These are phyloP conservation scores for Erythrophleum ivorense DNA, from an alignment of 331 rosid genomes.

Conservation along the genomic window DNA sequence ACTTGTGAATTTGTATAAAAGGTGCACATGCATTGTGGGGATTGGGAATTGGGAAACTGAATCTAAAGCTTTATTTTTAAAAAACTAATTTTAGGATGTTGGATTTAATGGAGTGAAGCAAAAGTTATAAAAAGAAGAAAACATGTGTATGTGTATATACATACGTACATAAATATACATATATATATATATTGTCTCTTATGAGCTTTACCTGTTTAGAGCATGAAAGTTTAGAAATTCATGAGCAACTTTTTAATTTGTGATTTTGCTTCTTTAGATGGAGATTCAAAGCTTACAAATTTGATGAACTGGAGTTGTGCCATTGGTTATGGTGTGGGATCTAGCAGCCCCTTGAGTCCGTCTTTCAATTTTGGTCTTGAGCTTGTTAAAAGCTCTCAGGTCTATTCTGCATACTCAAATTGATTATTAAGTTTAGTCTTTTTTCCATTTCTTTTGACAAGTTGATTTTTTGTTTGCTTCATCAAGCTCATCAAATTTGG, in stretches of 20 bases:
- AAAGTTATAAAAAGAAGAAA: slow-evolving; percentile 24
- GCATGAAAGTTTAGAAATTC: slow-evolving; percentile 2
- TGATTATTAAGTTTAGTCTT: slow-evolving; percentile 24
- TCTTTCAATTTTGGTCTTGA: slow-evolving; percentile 93
- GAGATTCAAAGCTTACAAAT: slow-evolving; percentile 57
- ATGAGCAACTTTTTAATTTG: slow-evolving; percentile 12
- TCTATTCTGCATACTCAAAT: slow-evolving; percentile 37
- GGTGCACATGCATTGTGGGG: slow-evolving; percentile 12
- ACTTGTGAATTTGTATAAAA: not conserved
- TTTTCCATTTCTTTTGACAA: slow-evolving; percentile 8
- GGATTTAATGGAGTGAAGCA: slow-evolving; percentile 22
- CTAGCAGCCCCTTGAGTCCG: slow-evolving; percentile 89
- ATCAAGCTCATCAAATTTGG: slow-evolving; percentile 1
- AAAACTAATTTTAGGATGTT: slow-evolving; percentile 23
- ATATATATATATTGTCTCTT: no score
- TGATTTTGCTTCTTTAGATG: slow-evolving; percentile 55
- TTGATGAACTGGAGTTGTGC: slow-evolving; percentile 94
- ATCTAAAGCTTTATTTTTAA: slow-evolving; percentile 10
- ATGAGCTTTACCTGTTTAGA: no score
- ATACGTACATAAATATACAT: no score
- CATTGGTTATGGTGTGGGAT: slow-evolving; percentile 88
- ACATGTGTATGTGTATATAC: slow-evolving; percentile 1
- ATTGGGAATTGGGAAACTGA: slow-evolving; percentile 8
- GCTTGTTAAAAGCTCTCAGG: slow-evolving; percentile 85
- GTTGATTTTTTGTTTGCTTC: slow-evolving; percentile 1